These are phyloP conservation scores for Davidsoniella eucalypti DNA, from an alignment of 2,329 filamentous ascomycete genomes.

Conservation along the genomic window DNA sequence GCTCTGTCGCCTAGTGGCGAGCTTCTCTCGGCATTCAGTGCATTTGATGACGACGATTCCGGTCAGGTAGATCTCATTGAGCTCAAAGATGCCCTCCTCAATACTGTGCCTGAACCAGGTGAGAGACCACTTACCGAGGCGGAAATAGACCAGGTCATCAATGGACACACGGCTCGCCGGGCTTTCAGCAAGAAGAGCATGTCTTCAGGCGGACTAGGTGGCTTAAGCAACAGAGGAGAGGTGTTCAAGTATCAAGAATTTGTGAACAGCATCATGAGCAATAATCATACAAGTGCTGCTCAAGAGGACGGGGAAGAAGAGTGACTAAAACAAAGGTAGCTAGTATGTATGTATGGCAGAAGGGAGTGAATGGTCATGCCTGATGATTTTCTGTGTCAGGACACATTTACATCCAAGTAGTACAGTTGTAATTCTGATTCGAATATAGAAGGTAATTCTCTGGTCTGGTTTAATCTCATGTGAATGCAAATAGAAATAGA, in stretches of 20 bases:
- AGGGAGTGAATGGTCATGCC: too few relatives aligned
- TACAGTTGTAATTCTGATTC: too few relatives aligned
- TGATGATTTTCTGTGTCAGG: neutral
- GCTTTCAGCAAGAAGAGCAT: constrained; percentile 52
- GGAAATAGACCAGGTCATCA: constrained; percentile 77
- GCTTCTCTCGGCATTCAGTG: constrained; percentile 76
- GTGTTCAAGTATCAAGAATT: constrained; percentile 93
- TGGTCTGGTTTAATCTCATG: too few relatives aligned
- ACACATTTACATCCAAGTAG: neutral
- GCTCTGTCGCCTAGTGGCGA: constrained; percentile 64
- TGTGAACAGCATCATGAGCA: constrained; percentile 50
- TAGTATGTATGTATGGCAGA: neutral
- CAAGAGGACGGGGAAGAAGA: constrained; percentile 10
- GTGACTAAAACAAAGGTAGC: neutral
- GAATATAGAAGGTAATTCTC: too few relatives aligned
- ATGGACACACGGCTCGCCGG: constrained; percentile 67
- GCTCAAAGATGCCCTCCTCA: constrained; percentile 64
- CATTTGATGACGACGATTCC: constrained; percentile 90
- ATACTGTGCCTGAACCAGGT: constrained; percentile 64
- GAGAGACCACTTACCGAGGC: constrained; percentile 45
- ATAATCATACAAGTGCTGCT: constrained; percentile 1
- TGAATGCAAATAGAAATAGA: too few relatives aligned
- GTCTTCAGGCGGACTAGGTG: constrained; percentile 9
- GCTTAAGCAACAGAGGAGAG: constrained; percentile 52
- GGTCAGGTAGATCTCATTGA: constrained; percentile 78